Evolutionary conservation across 225 moss, liverwort and hornwort species (phyloP).

Genomic region (Takakia lepidozioides): DNA sequence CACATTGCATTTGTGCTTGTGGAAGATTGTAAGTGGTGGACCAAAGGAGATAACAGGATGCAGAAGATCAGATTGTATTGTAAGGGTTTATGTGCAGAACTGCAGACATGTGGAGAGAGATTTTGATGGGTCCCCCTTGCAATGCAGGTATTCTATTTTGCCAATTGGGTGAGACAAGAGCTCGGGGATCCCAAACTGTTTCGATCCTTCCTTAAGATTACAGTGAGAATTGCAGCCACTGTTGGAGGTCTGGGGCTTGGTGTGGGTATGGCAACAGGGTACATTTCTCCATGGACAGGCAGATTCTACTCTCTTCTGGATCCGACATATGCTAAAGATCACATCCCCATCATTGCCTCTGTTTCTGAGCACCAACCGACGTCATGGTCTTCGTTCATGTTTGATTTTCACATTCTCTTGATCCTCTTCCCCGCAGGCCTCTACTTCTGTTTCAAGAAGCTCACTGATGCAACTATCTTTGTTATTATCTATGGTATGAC

Average conservation of each 20-base stretch:
- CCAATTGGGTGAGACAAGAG: conserved; percentile 82
- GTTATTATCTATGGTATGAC: conserved; percentile 93
- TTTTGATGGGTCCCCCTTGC: not conserved
- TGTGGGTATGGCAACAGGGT: conserved; percentile 84
- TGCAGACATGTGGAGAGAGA: not conserved
- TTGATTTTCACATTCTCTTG: conserved; percentile 91
- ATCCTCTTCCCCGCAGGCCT: conserved; percentile 96
- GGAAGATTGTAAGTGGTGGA: no score
- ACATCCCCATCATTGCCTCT: conserved; percentile 97
- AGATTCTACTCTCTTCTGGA: conserved; percentile 97
- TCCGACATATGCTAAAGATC: conserved; percentile 94
- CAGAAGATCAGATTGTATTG: not conserved
- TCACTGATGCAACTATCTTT: conserved; percentile 84
- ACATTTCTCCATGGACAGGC: conserved; percentile 98
- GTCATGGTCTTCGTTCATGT: conserved; percentile 99
- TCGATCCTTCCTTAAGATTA: conserved; percentile 73
- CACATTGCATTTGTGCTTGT: no score
- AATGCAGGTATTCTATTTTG: conserved; percentile 87
- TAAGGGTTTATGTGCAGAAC: not conserved
- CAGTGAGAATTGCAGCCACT: conserved; percentile 56
- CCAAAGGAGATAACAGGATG: no score
- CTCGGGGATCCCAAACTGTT: conserved; percentile 87
- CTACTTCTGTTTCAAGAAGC: conserved; percentile 90
- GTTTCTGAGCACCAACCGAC: conserved; percentile 99
- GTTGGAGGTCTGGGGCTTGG: conserved; percentile 61